These are phyloP conservation scores for Ceratocystis lukuohia DNA, from an alignment of 2,329 filamentous ascomycete genomes.

Conservation along the genomic window DNA sequence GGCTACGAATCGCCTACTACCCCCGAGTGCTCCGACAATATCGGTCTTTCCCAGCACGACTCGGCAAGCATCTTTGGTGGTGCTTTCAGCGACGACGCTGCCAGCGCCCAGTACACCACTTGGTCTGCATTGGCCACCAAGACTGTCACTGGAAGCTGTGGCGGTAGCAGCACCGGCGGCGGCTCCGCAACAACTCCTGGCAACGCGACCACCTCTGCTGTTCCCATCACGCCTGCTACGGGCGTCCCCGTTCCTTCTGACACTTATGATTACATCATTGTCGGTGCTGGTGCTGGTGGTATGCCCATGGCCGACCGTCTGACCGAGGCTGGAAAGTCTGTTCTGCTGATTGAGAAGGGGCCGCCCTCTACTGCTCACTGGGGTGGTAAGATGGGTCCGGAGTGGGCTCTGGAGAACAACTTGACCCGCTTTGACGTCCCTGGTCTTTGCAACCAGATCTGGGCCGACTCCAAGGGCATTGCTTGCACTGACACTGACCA, in stretches of 20 bases:
- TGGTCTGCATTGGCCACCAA: constrained; percentile 35
- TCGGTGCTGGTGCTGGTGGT: constrained; percentile 49
- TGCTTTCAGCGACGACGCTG: constrained; percentile 25
- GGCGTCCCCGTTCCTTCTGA: constrained; percentile 14
- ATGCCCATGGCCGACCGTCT: constrained; percentile 43
- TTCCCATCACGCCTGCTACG: constrained; percentile 25
- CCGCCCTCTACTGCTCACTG: constrained; percentile 51
- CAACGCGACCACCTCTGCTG: neutral
- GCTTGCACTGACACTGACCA: constrained; percentile 57
- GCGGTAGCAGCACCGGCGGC: constrained; percentile 2
- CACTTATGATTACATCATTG: constrained; percentile 46
- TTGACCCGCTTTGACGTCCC: constrained; percentile 60
- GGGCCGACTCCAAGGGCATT: constrained; percentile 48
- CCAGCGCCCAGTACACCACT: constrained; percentile 26
- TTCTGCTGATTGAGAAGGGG: constrained; percentile 49
- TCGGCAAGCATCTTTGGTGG: constrained; percentile 32
- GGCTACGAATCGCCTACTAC: constrained; percentile 33
- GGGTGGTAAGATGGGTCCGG: constrained; percentile 45
- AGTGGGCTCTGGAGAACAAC: constrained; percentile 48
- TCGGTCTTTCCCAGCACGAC: constrained; percentile 42
- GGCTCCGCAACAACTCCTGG: constrained; percentile 21
- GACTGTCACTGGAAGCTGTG: constrained; percentile 28
- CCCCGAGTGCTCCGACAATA: constrained; percentile 31
- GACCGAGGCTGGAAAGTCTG: constrained; percentile 49
- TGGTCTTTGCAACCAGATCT: constrained; percentile 58